phyloP scores from a whole-genome alignment of 495 filamentous ascomycete genomes.

The Neurospora tetraspora region DNA sequence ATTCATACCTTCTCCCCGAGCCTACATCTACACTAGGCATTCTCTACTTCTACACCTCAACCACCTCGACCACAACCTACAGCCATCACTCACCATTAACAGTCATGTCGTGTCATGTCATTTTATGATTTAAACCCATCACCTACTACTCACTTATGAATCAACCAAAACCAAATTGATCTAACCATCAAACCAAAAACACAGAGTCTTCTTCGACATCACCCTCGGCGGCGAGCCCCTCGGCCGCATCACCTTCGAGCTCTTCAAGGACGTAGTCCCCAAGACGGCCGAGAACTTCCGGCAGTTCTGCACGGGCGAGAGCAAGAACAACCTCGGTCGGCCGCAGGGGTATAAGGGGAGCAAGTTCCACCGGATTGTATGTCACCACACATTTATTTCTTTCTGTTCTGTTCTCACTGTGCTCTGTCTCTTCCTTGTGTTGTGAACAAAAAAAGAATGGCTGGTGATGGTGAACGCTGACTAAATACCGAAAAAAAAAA shows the following conservation, averaged over 20 bases:
- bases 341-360: conserved; percentile 88
- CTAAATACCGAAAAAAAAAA: neutral
- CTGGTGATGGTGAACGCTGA: neutral
- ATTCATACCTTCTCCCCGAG: too few species aligned
- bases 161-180: too few species aligned
- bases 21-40: too few species aligned
- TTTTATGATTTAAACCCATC: too few species aligned
- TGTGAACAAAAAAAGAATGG: too few species aligned
- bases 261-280: conserved; percentile 76
- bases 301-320: conserved; percentile 93
- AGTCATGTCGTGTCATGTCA: neutral
- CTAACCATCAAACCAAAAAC: neutral
- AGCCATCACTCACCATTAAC: neutral
- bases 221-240: conserved; percentile 83
- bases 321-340: conserved; percentile 65
- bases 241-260: conserved; percentile 87
- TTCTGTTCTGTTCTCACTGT: neutral
- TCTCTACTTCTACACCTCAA: too few species aligned
- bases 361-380: conserved; percentile 90
- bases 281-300: conserved; percentile 95
- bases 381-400: conserved; percentile 20
- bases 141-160: too few species aligned
- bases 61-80: too few species aligned
- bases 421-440: neutral
- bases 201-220: conserved; percentile 85